These are phyloP conservation scores for Mycena capillaripes DNA, from an alignment of 768 basidiomycete genomes.

Conservation along the genomic window DNA sequence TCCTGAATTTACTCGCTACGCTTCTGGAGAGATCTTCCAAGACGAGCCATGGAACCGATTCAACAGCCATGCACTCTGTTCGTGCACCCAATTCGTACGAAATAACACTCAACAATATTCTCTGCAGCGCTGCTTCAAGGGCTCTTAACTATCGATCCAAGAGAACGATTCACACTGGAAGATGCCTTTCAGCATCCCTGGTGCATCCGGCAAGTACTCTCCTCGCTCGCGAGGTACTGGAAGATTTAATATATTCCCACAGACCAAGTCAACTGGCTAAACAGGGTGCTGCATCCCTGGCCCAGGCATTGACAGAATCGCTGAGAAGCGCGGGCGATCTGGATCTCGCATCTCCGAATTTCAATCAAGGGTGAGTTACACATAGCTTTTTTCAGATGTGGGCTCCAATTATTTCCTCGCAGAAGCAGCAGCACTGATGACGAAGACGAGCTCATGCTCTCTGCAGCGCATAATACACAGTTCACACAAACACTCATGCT, in stretches of 20 bases:
- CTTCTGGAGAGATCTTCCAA: slow-evolving; percentile 78
- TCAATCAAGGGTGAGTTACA: slow-evolving; percentile 48
- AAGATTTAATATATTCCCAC: not conserved
- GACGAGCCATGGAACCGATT: slow-evolving; percentile 88
- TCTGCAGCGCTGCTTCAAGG: slow-evolving; percentile 78
- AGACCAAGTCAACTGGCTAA: slow-evolving; percentile 81
- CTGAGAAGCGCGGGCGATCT: slow-evolving; percentile 83
- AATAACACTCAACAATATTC: slow-evolving; percentile 38
- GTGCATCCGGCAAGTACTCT: slow-evolving; percentile 70
- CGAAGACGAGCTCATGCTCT: slow-evolving; percentile 75
- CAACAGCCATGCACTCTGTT: slow-evolving; percentile 70
- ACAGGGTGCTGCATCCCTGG: slow-evolving; percentile 66
- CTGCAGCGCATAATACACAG: slow-evolving; percentile 70
- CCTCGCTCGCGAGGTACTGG: not conserved
- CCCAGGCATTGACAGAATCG: slow-evolving; percentile 77
- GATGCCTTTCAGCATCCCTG: slow-evolving; percentile 72
- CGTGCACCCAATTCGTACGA: slow-evolving; percentile 41
- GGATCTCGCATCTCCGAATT: slow-evolving; percentile 73
- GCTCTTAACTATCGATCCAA: slow-evolving; percentile 81
- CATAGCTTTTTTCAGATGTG: not conserved
- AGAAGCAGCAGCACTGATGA: slow-evolving; percentile 52
- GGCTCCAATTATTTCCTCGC: not conserved
- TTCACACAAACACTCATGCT: slow-evolving; percentile 87
- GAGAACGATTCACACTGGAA: slow-evolving; percentile 73
- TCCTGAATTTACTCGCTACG: slow-evolving; percentile 84